phyloP scores from a whole-genome alignment of 495 filamentous ascomycete genomes.

The Amniculicola lignicola region DNA sequence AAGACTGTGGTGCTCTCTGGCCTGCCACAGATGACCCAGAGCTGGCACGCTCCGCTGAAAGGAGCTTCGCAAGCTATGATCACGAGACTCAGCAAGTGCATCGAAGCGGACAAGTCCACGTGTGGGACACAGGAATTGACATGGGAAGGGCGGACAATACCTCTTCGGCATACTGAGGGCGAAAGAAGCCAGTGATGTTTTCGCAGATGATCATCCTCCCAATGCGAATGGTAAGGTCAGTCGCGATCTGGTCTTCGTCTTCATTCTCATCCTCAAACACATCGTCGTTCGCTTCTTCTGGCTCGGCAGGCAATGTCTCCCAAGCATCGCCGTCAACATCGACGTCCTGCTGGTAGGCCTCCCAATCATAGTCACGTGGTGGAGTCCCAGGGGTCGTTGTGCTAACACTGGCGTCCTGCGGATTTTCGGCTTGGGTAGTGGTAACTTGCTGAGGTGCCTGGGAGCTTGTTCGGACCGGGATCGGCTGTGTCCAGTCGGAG shows the following conservation, averaged over 20 bases:
- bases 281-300: constrained; percentile 30
- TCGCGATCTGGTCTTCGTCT: constrained; percentile 30
- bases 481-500: constrained; percentile 29
- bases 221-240: constrained; percentile 31
- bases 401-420: constrained; percentile 6
- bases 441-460: too few relatives aligned
- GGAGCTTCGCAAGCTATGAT: constrained; percentile 30
- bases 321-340: constrained; percentile 32
- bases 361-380: constrained; percentile 35
- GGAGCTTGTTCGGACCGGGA: constrained; percentile 21
- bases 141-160: constrained; percentile 4
- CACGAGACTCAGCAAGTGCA: constrained; percentile 16
- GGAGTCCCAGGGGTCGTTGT: constrained; percentile 33
- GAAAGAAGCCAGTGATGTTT: constrained; percentile 31
- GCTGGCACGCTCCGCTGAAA: constrained; percentile 20
- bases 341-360: constrained; percentile 34
- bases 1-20: constrained; percentile 30
- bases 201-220: constrained; percentile 34
- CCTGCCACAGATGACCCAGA: constrained; percentile 18
- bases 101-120: neutral
- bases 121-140: neutral
- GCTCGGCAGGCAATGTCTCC: constrained; percentile 31
- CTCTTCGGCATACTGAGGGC: constrained; percentile 35
- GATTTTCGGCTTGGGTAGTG: constrained; percentile 8
- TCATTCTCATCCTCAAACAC: constrained; percentile 34